Base-by-base conservation (phyloP, 106 monocot species). In the Dioscorea dumetorum region DNA sequence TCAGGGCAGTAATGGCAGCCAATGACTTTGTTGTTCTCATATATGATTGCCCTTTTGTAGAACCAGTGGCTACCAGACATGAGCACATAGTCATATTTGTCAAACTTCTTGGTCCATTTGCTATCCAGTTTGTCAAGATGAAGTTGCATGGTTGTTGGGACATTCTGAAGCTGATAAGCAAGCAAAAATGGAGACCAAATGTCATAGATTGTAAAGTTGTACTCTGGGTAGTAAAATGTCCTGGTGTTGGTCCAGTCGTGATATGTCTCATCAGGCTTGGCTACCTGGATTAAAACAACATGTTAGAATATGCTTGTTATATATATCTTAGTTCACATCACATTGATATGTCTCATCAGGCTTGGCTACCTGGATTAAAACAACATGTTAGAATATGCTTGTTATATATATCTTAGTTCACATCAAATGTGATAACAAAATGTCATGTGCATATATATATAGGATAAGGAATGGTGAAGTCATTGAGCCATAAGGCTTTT, bases 151-250 rank as follows among this genome's bases (percentile, higher is more conserved):
- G 4, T 16, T 87, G 62, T 12, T 51, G 3, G 28, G 3, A 60
- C 22, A 66, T 67, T 28, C 3, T 28, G 2, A 28, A 28, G 28
- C 16, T 76, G 62, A 23, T 82, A 67, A 67, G 66, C 51, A 21
- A 76, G n/a, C 21, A 87, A 73, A 57, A 87, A 87, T 17, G 86
- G 86, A 62, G 79, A 48, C 82, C 82, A 87, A 66, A 79, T 77
- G 7, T 78, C 48, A 52, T 82, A 67, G 12, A 87, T 23, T 12
- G 79, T 87, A 62, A 87, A 48, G 53, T 83, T 80, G 80, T 87
- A 69, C n/a, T 73, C 73, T 54, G 58, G 50, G 67, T 83, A 87
- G 49, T 59, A 62, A 67, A 76, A 80, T 70, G 34, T 73, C 33
- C 73, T 66, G 4, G 79, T 66, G 67, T 67, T 73, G 32, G 28